These are phyloP conservation scores for Kitagawia praeruptora DNA, from an alignment of 129 eudicot species.

Conservation along the genomic window DNA sequence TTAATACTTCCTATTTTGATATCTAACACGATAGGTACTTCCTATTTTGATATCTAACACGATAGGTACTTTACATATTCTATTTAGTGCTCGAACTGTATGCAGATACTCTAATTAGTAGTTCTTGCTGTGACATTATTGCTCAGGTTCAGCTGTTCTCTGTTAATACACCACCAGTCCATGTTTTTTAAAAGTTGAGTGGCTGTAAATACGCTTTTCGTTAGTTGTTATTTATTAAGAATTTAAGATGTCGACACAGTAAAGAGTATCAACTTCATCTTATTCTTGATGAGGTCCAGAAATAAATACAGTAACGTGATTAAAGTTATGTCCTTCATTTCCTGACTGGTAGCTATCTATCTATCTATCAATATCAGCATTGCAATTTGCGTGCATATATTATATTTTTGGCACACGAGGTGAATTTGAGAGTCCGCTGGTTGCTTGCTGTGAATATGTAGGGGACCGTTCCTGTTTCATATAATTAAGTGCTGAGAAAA, in stretches of 20 bases:
- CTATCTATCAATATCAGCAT: not conserved
- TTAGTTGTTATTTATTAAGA: not conserved
- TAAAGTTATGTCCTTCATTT: not conserved
- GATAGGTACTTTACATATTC: not conserved
- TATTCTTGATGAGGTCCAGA: not conserved
- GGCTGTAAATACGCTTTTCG: not conserved
- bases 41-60: not conserved
- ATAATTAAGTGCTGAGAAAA: not conserved
- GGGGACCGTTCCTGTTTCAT: not conserved
- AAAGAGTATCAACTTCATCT: not conserved
- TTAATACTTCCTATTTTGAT: not conserved
- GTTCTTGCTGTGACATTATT: not conserved
- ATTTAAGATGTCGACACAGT: not conserved
- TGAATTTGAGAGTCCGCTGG: not conserved
- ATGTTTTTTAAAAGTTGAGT: not conserved
- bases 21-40: not conserved
- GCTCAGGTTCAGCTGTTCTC: not conserved
- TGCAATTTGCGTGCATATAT: not conserved
- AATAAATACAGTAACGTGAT: not conserved
- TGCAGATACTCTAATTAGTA: not conserved
- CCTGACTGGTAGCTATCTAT: not conserved
- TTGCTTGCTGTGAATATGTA: not conserved
- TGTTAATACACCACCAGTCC: not conserved
- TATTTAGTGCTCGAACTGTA: not conserved
- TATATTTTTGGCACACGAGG: not conserved